These are phyloP conservation scores for Hypseocharis bilobata DNA, from an alignment of 441 rosid species.

Conservation along the genomic window DNA sequence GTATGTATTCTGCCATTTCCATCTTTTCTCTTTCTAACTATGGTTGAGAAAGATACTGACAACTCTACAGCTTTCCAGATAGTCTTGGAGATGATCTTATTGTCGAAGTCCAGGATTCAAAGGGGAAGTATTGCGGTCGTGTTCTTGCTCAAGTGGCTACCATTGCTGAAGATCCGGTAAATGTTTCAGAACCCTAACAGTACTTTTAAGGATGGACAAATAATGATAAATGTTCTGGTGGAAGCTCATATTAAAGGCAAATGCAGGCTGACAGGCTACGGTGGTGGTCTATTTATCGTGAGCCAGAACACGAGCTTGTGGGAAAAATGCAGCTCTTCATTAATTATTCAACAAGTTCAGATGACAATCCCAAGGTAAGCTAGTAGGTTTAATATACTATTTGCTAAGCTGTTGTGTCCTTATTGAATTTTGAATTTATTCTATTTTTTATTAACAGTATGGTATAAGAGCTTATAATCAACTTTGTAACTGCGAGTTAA, in stretches of 20 bases:
- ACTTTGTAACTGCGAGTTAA: background rate
- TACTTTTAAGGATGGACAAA: constrained; percentile 14
- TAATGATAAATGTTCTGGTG: constrained; percentile 14
- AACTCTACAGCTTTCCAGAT: constrained; percentile 84
- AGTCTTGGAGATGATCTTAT: constrained; percentile 85
- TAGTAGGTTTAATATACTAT: background rate
- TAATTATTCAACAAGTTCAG: constrained; percentile 70
- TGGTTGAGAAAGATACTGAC: constrained; percentile 24
- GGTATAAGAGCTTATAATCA: background rate
- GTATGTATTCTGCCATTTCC: constrained; percentile 39
- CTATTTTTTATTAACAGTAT: background rate
- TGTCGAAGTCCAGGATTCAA: constrained; percentile 78
- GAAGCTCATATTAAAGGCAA: constrained; percentile 29
- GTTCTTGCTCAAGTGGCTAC: constrained; percentile 85
- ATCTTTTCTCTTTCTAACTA: constrained; percentile 13
- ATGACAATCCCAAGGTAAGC: constrained; percentile 73
- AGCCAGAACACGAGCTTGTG: constrained; percentile 86
- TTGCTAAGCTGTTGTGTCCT: background rate
- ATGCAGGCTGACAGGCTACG: constrained; percentile 81
- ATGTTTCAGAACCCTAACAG: constrained; percentile 14
- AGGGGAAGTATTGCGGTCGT: constrained; percentile 77
- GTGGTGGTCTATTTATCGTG: constrained; percentile 89
- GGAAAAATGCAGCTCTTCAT: constrained; percentile 82
- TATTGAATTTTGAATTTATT: background rate
- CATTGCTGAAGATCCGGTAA: constrained; percentile 71